A percentile compares a stretch with the other conserved stretches of the same genome.
Evolutionary conservation across 169 alveolate genomes (phyloP).

Genomic region (Cryptosporidium andersoni): DNA sequence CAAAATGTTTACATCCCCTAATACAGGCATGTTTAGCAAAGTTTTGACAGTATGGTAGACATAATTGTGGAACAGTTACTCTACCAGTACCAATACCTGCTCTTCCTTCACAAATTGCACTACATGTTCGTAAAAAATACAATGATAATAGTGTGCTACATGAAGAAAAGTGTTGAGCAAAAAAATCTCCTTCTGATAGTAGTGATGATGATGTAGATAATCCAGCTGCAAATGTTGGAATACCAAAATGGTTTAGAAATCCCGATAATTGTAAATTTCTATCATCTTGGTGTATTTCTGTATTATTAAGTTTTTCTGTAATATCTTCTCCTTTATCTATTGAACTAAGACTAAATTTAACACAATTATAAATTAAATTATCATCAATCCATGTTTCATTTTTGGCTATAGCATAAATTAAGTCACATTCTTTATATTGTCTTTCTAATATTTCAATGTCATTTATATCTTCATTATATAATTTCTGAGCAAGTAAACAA

Average conservation of each 20-base stretch:
- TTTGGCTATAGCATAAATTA: neutral
- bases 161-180: constrained; percentile 7
- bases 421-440: too few species aligned
- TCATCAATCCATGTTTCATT: neutral
- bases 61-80: constrained; percentile 25
- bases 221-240: neutral
- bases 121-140: constrained; percentile 63
- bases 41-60: constrained; percentile 23
- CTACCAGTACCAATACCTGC: constrained; percentile 44
- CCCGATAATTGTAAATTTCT: constrained; percentile 19
- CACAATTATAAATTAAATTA: too few species aligned
- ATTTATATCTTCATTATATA: too few species aligned
- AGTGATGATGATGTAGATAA: constrained; percentile 46
- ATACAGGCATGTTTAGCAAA: constrained; percentile 45
- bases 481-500: too few species aligned
- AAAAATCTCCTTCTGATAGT: constrained; percentile 7
- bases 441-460: too few species aligned
- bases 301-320: neutral
- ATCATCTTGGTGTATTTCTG: neutral
- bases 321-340: neutral
- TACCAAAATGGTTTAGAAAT: too few species aligned
- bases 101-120: constrained; percentile 46
- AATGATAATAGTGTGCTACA: constrained; percentile 37
- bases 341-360: neutral
- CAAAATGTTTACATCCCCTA: constrained; percentile 54